A percentile compares a stretch with the other conserved stretches of the same genome.
Conservation (phyloP, 208 protist genomes). For the Acanthamoeba lenticulata region DNA sequence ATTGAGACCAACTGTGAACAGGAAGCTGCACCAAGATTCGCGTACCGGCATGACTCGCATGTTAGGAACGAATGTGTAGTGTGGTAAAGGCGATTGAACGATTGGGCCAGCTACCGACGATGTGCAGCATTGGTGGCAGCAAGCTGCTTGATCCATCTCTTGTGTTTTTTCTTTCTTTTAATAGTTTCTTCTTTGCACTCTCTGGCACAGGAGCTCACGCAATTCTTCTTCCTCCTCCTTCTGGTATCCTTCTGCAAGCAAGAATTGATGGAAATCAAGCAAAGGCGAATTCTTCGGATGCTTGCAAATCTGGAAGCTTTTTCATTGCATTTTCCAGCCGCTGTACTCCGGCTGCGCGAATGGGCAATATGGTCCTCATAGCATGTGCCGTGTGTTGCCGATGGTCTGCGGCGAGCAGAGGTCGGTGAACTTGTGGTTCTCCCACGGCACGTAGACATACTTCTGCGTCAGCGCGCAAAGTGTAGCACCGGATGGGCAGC, state of each 20-base stretch:
- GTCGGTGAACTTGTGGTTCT: constrained; percentile 47
- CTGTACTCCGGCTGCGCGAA: too few relatives aligned
- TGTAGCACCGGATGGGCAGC: background rate
- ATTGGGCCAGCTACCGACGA: background rate
- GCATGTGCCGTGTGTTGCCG: background rate
- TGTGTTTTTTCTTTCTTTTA: too few relatives aligned
- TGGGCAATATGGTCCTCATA: too few relatives aligned
- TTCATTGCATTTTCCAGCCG: too few relatives aligned
- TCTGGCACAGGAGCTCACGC: too few relatives aligned
- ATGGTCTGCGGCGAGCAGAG: background rate
- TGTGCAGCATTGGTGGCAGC: background rate
- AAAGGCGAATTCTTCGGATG: background rate
- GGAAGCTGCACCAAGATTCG: background rate
- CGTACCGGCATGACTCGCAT: background rate
- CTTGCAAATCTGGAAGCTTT: too few relatives aligned
- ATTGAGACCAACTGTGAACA: too few relatives aligned
- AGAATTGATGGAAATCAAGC: too few relatives aligned
- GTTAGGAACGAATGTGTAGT: background rate
- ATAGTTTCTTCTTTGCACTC: too few relatives aligned
- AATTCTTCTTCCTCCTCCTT: too few relatives aligned
- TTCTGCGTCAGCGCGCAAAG: background rate
- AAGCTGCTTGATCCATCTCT: background rate
- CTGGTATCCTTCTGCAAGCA: too few relatives aligned
- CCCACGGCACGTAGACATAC: constrained; percentile 6
- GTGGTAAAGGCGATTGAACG: background rate